phyloP scores from a whole-genome alignment of 2,329 filamentous ascomycete genomes.

The Microsporum ferrugineum region DNA sequence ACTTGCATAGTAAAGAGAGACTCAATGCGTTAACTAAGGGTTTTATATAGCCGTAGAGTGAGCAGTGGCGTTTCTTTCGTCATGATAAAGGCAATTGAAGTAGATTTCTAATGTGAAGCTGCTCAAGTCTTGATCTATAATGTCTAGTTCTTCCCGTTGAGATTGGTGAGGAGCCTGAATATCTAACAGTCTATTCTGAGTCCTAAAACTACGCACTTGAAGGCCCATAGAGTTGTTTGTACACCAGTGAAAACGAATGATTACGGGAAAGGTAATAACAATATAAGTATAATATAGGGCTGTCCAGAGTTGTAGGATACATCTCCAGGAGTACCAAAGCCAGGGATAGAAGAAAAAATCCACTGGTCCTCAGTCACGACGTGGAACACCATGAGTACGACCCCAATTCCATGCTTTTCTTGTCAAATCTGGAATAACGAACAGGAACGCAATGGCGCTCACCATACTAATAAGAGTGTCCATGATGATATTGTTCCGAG shows the following conservation, averaged over 20 bases:
- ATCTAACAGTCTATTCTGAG: no score
- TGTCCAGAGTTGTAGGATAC: not conserved
- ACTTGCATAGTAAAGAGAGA: no score
- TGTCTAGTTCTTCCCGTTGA: no score
- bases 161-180: no score
- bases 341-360: not conserved
- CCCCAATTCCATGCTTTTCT: conserved; percentile 48
- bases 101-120: conserved; percentile 8
- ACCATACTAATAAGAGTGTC: conserved; percentile 47
- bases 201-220: no score
- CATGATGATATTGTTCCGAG: conserved; percentile 41
- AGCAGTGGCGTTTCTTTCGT: conserved; percentile 10
- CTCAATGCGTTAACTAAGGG: no score
- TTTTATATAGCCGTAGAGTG: conserved; percentile 1
- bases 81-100: conserved; percentile 9
- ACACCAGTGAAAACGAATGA: no score
- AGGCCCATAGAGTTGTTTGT: no score
- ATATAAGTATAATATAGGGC: not conserved
- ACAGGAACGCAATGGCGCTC: conserved; percentile 43
- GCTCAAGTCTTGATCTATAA: no score
- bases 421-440: conserved; percentile 47
- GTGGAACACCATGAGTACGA: conserved; percentile 40
- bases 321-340: not conserved
- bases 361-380: not conserved
- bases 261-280: no score